Conservation (phyloP, 192 early-diverging fungal species). For the Coemansia sp. region DNA sequence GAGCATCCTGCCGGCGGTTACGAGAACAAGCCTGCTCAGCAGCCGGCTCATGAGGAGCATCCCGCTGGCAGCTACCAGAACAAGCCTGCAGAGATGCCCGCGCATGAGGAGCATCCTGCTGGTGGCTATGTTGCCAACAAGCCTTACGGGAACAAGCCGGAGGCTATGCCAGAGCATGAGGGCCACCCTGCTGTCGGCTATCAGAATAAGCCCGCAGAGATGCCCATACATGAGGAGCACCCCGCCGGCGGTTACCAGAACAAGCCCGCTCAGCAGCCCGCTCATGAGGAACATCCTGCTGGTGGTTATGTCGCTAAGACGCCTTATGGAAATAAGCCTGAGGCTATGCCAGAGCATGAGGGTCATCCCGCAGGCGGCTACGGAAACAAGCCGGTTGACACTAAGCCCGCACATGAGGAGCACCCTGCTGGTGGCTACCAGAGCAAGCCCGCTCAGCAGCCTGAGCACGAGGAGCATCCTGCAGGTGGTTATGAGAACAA, state of each 20-base stretch:
- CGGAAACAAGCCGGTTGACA: not conserved
- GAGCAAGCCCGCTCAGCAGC: not conserved
- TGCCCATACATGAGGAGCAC: slow-evolving; percentile 9
- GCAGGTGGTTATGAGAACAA: not conserved
- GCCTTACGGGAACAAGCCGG: not conserved
- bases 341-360: not conserved
- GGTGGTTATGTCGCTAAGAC: too few species aligned
- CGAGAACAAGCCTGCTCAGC: not conserved
- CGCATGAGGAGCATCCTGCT: slow-evolving; percentile 17
- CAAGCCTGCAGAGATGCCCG: slow-evolving; percentile 6
- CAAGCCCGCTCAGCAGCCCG: slow-evolving; percentile 6
- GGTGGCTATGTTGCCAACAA: not conserved
- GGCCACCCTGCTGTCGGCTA: not conserved
- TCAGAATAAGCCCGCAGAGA: slow-evolving; percentile 3
- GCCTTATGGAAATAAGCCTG: not conserved
- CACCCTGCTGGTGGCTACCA: not conserved
- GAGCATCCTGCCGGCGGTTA: not conserved
- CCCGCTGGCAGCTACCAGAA: not conserved
- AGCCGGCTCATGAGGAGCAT: not conserved
- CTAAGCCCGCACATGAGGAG: not conserved
- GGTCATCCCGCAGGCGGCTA: not conserved
- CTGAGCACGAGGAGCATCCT: slow-evolving; percentile 1
- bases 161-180: not conserved
- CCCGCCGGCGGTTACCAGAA: slow-evolving; percentile 11
- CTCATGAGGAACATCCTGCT: slow-evolving; percentile 1